A percentile compares a stretch with the other conserved stretches of the same genome.
phyloP scores from a whole-genome alignment of 2,329 filamentous ascomycete genomes.

The Sporothrix curviconia region DNA sequence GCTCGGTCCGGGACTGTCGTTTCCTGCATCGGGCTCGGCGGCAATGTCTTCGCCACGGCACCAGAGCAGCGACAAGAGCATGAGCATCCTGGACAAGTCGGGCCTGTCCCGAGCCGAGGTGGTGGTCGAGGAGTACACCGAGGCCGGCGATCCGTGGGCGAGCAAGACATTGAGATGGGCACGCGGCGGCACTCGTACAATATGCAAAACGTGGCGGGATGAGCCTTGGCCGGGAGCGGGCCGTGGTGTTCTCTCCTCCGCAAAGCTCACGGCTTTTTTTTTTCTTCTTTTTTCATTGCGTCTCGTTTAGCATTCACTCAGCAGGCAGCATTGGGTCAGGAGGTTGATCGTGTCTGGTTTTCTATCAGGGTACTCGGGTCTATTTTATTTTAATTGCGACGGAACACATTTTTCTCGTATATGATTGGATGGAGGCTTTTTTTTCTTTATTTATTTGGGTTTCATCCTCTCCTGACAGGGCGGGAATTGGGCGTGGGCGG shows the following conservation, averaged over 20 bases:
- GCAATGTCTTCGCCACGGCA: not conserved
- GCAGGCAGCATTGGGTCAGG: not conserved
- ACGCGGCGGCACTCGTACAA: constrained; percentile 5
- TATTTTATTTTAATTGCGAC: not conserved
- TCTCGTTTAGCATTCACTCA: not conserved
- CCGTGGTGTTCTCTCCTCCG: not conserved
- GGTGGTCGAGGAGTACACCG: not conserved
- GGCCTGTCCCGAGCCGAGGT: not conserved
- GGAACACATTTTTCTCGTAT: not conserved
- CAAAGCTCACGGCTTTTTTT: not conserved
- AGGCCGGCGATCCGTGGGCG: not conserved
- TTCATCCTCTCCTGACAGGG: not conserved
- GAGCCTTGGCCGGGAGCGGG: not conserved
- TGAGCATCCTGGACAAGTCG: constrained; percentile 12
- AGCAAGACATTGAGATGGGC: not conserved
- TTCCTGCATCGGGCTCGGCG: not conserved
- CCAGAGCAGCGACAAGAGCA: constrained; percentile 3
- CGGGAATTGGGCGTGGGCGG: no score
- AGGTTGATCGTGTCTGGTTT: not conserved
- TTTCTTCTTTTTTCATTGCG: not conserved
- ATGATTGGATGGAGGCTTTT: not conserved
- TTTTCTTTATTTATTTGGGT: not conserved
- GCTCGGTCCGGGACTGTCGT: not conserved
- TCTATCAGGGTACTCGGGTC: not conserved
- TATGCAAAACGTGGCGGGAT: constrained; percentile 3